Conservation (phyloP, 257 asterid species). For the Leonotis leonurus region DNA sequence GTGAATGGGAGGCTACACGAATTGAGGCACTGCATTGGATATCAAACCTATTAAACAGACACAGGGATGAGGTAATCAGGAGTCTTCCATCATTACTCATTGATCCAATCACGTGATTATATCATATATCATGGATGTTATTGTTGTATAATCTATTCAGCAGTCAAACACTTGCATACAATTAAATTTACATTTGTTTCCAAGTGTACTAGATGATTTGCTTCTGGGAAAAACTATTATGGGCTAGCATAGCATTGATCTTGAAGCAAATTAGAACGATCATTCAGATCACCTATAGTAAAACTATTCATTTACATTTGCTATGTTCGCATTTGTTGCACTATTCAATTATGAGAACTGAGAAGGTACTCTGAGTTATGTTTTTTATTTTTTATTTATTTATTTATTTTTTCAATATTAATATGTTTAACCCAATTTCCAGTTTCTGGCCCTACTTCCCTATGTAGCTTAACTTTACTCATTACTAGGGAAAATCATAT, state of each 20-base stretch:
- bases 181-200: neutral
- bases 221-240: neutral
- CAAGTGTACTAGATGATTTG: neutral
- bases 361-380: too few species aligned
- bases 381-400: too few species aligned
- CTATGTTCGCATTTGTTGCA: neutral
- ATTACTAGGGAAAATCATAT: neutral
- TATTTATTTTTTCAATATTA: too few species aligned
- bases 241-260: neutral
- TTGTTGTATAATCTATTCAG: neutral
- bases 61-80: conserved; percentile 61
- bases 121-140: neutral
- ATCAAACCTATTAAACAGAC: conserved; percentile 58
- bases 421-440: neutral
- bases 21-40: conserved; percentile 98
- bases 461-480: neutral
- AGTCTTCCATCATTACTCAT: neutral
- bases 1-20: conserved; percentile 98
- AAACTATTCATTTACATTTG: too few species aligned
- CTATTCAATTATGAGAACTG: neutral
- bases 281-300: neutral
- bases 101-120: conserved; percentile 2
- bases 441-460: neutral
- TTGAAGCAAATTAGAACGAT: neutral
- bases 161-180: neutral